A percentile compares a stretch with the other conserved stretches of the same genome.
phyloP scores from a whole-genome alignment of 768 basidiomycete species.

The Lyophyllum semitale region DNA sequence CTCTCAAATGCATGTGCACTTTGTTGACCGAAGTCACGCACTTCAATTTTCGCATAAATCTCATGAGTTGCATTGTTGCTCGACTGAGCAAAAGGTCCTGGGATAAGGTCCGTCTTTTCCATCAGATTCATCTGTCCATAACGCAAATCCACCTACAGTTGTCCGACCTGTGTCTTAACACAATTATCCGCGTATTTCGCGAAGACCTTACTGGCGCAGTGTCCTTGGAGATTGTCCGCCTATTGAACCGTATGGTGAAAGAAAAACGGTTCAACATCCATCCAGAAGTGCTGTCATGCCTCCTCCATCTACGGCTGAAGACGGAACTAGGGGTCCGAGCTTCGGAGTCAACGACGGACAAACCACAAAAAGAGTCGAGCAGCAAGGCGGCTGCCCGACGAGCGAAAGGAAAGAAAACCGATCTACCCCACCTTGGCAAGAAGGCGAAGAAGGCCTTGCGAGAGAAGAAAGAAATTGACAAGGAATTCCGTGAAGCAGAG shows the following conservation, averaged over 20 bases:
- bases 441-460: conserved; percentile 84
- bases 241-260: conserved; percentile 95
- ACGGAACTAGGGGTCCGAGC: conserved; percentile 82
- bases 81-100: conserved; percentile 84
- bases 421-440: conserved; percentile 84
- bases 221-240: conserved; percentile 86
- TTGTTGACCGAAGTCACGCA: conserved; percentile 83
- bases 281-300: conserved; percentile 83
- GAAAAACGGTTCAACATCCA: conserved; percentile 89
- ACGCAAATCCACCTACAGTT: conserved; percentile 46
- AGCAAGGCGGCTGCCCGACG: conserved; percentile 43
- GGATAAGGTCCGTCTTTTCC: conserved; percentile 68
- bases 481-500: conserved; percentile 92
- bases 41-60: conserved; percentile 95
- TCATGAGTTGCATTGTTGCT: conserved; percentile 86
- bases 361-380: conserved; percentile 44
- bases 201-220: conserved; percentile 78
- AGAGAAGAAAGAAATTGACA: conserved; percentile 87
- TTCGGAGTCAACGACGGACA: conserved; percentile 69
- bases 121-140: conserved; percentile 1
- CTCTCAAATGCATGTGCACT: conserved; percentile 86
- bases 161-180: conserved; percentile 82
- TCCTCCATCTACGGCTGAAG: conserved; percentile 84
- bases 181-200: conserved; percentile 81
- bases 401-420: conserved; percentile 59